Evolutionary conservation across 768 basidiomycete genomes (phyloP), one percentile per base, ranked within the genome.

Genomic region (Brasilioporus rufonigricans): DNA sequence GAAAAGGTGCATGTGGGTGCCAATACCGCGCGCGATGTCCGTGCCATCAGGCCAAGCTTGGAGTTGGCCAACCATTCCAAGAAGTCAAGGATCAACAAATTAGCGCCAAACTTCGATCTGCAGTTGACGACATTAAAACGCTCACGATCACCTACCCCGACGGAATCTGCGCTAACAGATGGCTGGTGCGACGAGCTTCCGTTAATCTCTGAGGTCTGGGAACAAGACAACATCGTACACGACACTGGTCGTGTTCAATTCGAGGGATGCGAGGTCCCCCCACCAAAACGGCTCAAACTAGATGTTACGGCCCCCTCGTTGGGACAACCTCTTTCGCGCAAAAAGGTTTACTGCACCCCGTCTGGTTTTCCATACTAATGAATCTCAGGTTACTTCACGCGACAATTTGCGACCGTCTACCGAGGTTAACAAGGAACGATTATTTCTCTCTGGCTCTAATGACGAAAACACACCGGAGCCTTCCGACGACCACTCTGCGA

Each of bases 41-140:
- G 71, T 32, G 62, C 78, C 24, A 64, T 68, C 8, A 66, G 71
- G 18, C 71, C 73, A 49, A 75, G 77, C 26, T 62, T 81, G 63
- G 85, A 81, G 61, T 57, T 80, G n/a, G 70, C 73, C 10, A 47
- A 57, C 21, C 33, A 14, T n/a, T 44, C 47, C 8, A 56, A 45
- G 49, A 51, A 39, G 47, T 39, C 50, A 21, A 50, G 45, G 35
- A 44, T n/a, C 16, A 36, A 21, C n/a, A 74, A 61, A 56, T 36
- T 67, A 9, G 56, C 61, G 3, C 75, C 79, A 24, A 73, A 81
- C 56, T 83, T 83, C 56, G 74, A 81, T 54, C 58, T 86, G 23
- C 72, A 80, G 48, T 77, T 86, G 44, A 66, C 79, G 44, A 60
- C 64, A 43, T 49, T 65, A 48, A 52, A 59, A 58, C 57, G 67